phyloP scores from a whole-genome alignment of 352 stramenopile species.

The Discostella stelligera region DNA sequence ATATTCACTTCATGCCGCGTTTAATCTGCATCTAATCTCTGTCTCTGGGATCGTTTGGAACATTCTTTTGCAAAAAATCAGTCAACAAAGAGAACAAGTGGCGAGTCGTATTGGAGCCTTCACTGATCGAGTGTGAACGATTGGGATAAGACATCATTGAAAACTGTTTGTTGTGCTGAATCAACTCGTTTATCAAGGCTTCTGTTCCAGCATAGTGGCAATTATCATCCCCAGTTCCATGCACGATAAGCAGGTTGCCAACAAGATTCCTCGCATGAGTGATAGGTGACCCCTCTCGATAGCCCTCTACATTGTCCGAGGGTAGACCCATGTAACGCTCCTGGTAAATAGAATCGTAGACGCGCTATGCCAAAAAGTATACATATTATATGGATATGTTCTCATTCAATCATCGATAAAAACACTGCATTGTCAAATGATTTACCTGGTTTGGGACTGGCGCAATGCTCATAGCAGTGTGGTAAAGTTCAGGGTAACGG shows the following conservation, averaged over 20 bases:
- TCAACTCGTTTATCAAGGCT: constrained; percentile 93
- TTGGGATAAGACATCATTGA: constrained; percentile 50
- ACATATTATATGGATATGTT: neutral
- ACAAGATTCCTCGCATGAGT: constrained; percentile 90
- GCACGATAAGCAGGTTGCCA: constrained; percentile 91
- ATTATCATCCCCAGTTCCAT: constrained; percentile 97
- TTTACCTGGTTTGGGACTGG: constrained; percentile 87
- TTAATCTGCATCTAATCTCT: neutral
- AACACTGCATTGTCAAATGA: neutral
- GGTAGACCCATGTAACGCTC: constrained; percentile 96
- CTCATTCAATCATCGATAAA: neutral
- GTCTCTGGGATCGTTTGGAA: constrained; percentile 16
- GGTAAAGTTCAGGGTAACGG: constrained; percentile 93
- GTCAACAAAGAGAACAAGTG: constrained; percentile 46
- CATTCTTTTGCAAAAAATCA: constrained; percentile 34
- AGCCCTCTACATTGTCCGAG: constrained; percentile 89
- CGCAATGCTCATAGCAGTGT: constrained; percentile 92
- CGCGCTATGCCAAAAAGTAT: constrained; percentile 85
- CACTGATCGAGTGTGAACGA: constrained; percentile 44
- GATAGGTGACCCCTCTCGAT: constrained; percentile 89
- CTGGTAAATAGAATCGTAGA: constrained; percentile 99
- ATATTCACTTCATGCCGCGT: neutral
- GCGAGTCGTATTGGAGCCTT: constrained; percentile 42
- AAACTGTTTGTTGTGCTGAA: constrained; percentile 70
- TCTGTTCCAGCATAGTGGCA: constrained; percentile 97